phyloP scores from a whole-genome alignment of 2,329 filamentous ascomycete genomes.

The Ophiognomonia clavigignenti-juglandacearum region DNA sequence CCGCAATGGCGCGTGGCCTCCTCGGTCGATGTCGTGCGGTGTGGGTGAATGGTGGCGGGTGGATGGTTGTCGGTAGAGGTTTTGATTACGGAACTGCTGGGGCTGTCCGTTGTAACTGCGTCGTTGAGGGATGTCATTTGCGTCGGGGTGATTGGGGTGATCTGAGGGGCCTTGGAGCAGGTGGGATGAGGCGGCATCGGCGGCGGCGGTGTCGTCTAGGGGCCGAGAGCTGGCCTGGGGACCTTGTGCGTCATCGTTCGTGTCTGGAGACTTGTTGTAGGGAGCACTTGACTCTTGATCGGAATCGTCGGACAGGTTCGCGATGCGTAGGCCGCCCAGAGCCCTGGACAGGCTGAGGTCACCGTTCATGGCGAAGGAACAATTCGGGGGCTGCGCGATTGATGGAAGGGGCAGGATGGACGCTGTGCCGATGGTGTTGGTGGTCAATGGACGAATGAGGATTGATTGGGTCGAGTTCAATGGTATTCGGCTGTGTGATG shows the following conservation, averaged over 20 bases:
- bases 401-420: constrained; percentile 3
- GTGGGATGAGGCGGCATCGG: constrained; percentile 5
- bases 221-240: constrained; percentile 19
- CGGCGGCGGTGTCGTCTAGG: constrained; percentile 4
- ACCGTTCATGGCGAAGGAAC: constrained; percentile 66
- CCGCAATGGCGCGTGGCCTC: constrained; percentile 20
- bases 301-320: constrained; percentile 78
- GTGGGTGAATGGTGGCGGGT: constrained; percentile 9
- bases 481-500: neutral
- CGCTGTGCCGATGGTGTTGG: too few relatives aligned
- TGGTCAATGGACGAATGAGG: too few relatives aligned
- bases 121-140: neutral
- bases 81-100: neutral
- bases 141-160: neutral
- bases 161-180: constrained; percentile 16
- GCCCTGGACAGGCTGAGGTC: constrained; percentile 90
- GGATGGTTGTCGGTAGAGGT: constrained; percentile 7
- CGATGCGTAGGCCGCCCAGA: constrained; percentile 90
- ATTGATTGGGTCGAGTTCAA: constrained; percentile 6
- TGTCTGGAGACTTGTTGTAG: constrained; percentile 26
- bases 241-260: constrained; percentile 23
- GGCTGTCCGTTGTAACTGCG: constrained; percentile 2
- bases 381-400: constrained; percentile 6
- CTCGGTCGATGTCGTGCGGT: constrained; percentile 14
- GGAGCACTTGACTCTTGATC: constrained; percentile 27